Evolutionary conservation across 1,284 basidiomycete genomes (phyloP).

Genomic region (Cerrena zonata): DNA sequence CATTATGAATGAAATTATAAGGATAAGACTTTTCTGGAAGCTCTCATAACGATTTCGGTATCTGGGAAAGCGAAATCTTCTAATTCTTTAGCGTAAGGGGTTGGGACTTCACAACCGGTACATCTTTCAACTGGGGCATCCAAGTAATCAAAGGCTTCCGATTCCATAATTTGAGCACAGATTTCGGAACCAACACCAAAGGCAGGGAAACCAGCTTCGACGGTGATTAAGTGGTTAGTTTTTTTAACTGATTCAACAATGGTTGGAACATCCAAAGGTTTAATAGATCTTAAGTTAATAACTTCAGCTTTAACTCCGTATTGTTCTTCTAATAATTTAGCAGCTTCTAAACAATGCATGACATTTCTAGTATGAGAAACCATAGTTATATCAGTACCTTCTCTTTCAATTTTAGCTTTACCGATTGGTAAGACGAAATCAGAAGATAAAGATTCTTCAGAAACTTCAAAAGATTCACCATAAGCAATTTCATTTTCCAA

Average conservation of each 20-base stretch:
- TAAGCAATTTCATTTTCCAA: constrained; percentile 99
- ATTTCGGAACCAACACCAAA: constrained; percentile 99
- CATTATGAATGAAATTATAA: no score
- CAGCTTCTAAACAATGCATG: constrained; percentile 86
- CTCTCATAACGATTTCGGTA: constrained; percentile 80
- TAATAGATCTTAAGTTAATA: constrained; percentile 92
- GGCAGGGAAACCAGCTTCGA: constrained; percentile 97
- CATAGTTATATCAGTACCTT: constrained; percentile 89
- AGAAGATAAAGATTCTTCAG: constrained; percentile 89
- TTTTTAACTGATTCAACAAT: constrained; percentile 96
- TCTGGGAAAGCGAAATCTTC: constrained; percentile 91
- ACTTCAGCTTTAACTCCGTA: constrained; percentile 98
- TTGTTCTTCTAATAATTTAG: constrained; percentile 88
- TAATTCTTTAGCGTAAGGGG: constrained; percentile 87
- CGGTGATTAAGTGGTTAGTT: constrained; percentile 93
- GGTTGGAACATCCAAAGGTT: constrained; percentile 94
- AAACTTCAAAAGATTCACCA: constrained; percentile 94
- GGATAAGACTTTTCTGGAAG: no score
- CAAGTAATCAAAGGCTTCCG: constrained; percentile 92
- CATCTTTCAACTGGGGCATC: constrained; percentile 97
- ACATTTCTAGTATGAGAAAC: constrained; percentile 98
- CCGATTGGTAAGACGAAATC: constrained; percentile 94
- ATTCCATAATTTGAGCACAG: constrained; percentile 92
- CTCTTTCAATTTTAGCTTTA: constrained; percentile 93
- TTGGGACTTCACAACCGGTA: constrained; percentile 94